Evolutionary conservation across 495 filamentous ascomycete species (phyloP).

Genomic region (Letharia columbiana): DNA sequence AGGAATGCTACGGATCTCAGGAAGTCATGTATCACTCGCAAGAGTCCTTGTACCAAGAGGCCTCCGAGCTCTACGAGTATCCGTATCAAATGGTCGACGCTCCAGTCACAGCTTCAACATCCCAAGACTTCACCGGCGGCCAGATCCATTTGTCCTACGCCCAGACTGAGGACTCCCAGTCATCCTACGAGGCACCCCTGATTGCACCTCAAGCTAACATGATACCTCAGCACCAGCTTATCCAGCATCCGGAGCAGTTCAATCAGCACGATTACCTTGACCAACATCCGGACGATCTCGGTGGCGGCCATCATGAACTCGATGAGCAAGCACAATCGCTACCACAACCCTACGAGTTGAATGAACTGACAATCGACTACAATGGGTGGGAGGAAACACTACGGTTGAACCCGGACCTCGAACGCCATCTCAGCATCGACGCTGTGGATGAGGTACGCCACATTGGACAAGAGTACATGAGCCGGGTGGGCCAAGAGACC

Average conservation of each 20-base stretch:
- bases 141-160: slow-evolving; percentile 14
- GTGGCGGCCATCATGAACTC: not conserved
- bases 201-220: slow-evolving; percentile 15
- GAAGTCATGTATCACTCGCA: slow-evolving; percentile 10
- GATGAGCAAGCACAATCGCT: not conserved
- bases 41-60: slow-evolving; percentile 2
- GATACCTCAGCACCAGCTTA: slow-evolving; percentile 14
- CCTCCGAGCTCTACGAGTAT: slow-evolving; percentile 4
- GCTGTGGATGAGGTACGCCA: not conserved
- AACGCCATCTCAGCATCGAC: not conserved
- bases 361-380: slow-evolving; percentile 2
- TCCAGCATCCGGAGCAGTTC: slow-evolving; percentile 14
- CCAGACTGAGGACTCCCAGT: not conserved
- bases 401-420: slow-evolving; percentile 3
- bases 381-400: slow-evolving; percentile 10
- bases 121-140: slow-evolving; percentile 17
- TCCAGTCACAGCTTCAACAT: not conserved
- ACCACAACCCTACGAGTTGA: not conserved
- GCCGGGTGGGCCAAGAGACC: not conserved
- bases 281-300: not conserved
- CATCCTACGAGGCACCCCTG: slow-evolving; percentile 8
- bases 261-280: slow-evolving; percentile 2
- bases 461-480: not conserved
- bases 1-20: slow-evolving; percentile 11
- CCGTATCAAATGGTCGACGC: not conserved